Evolutionary conservation across 345 rosid species (phyloP).

Genomic region (Anastatica hierochuntica): DNA sequence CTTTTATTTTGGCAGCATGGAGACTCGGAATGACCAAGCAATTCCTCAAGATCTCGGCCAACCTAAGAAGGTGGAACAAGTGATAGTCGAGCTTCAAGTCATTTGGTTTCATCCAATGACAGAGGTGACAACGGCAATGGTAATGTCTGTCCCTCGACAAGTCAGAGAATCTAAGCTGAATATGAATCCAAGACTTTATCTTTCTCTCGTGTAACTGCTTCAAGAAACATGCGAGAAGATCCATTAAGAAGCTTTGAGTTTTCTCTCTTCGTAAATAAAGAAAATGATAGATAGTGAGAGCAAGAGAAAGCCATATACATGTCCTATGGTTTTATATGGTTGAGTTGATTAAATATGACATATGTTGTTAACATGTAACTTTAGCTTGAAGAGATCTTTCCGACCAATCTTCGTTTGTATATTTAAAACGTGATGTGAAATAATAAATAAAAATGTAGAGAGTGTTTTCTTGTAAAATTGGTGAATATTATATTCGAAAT

Average conservation of each 20-base stretch:
- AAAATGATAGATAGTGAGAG: too few species aligned
- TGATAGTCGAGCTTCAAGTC: conserved; percentile 40
- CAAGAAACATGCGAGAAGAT: conserved; percentile 46
- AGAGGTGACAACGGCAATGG: conserved; percentile 25
- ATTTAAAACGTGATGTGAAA: too few species aligned
- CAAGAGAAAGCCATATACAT: too few species aligned
- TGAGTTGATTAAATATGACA: too few species aligned
- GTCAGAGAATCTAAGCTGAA: conserved; percentile 46
- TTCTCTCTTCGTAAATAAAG: conserved; percentile 49
- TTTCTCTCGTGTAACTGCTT: conserved; percentile 29
- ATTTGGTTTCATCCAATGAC: conserved; percentile 45
- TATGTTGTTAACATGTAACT: too few species aligned
- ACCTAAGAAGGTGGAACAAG: conserved; percentile 62
- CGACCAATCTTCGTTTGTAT: too few species aligned
- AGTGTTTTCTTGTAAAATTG: too few species aligned
- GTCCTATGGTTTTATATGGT: too few species aligned
- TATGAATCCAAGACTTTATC: conserved; percentile 40
- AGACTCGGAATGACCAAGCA: conserved; percentile 36
- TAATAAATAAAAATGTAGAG: too few species aligned
- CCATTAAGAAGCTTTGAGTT: conserved; percentile 58
- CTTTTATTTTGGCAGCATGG: conserved; percentile 33
- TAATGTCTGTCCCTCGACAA: conserved; percentile 38
- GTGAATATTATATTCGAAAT: too few species aligned
- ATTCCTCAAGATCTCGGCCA: conserved; percentile 57
- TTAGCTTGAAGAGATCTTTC: too few species aligned